Evolutionary conservation across 23 red algal species (phyloP).

Genomic region (Cyanidioschyzon merolae): DNA sequence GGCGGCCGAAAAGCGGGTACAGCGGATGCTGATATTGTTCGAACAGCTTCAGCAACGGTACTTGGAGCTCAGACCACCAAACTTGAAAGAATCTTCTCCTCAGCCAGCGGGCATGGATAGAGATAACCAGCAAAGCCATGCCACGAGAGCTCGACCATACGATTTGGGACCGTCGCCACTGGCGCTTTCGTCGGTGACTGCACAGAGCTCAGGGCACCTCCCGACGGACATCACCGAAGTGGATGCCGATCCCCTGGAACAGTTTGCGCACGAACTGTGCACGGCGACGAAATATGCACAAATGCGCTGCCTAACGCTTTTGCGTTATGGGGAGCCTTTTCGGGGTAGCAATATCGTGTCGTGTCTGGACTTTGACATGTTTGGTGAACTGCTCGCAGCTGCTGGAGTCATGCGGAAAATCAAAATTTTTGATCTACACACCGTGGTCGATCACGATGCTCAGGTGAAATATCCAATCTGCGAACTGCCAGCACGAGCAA

Average conservation of each 20-base stretch:
- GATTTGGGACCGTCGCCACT: constrained; percentile 13
- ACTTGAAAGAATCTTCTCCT: background rate
- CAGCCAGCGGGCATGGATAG: background rate
- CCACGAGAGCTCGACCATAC: background rate
- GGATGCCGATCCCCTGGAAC: constrained; percentile 30
- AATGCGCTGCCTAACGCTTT: background rate
- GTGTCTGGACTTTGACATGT: constrained; percentile 83
- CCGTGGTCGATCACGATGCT: background rate
- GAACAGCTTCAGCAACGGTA: constrained; percentile 2
- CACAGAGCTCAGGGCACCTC: constrained; percentile 15
- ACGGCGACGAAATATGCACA: background rate
- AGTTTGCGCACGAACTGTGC: constrained; percentile 24
- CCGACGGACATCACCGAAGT: constrained; percentile 34
- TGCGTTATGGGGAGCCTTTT: constrained; percentile 34
- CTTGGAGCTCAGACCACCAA: background rate
- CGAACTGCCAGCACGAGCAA: constrained; percentile 71
- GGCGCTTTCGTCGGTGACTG: constrained; percentile 11
- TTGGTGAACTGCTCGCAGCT: constrained; percentile 60
- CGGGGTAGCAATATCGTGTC: constrained; percentile 69
- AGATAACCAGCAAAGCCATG: background rate
- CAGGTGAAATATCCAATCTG: constrained; percentile 79
- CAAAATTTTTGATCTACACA: constrained; percentile 88
- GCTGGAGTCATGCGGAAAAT: constrained; percentile 83
- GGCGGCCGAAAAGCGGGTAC: background rate
- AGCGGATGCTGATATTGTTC: background rate